These are phyloP conservation scores for Hortaea werneckii DNA, from an alignment of 2,329 filamentous ascomycete species.

Conservation along the genomic window DNA sequence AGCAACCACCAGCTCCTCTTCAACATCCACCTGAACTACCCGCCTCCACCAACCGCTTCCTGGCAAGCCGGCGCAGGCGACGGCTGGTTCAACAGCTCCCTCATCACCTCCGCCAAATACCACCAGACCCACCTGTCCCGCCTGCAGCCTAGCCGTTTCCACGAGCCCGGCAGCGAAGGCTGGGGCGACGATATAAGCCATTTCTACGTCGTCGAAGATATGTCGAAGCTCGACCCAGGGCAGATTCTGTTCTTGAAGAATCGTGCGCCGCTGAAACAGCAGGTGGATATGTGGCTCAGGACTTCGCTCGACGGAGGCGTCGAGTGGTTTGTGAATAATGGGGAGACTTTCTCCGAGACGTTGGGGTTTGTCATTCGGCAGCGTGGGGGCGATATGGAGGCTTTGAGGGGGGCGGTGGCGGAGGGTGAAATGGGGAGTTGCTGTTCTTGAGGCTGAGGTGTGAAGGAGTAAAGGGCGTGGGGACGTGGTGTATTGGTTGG, in stretches of 20 bases:
- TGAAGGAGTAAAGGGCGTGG: not conserved
- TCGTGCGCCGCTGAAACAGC: slow-evolving; percentile 44
- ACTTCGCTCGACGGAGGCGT: slow-evolving; percentile 24
- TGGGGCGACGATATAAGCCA: slow-evolving; percentile 56
- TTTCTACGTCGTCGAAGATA: slow-evolving; percentile 55
- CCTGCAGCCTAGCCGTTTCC: slow-evolving; percentile 37
- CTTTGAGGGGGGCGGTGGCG: slow-evolving; percentile 56
- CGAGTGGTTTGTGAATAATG: slow-evolving; percentile 55
- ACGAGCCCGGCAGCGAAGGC: slow-evolving; percentile 47
- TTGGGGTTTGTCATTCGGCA: slow-evolving; percentile 47
- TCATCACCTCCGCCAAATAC: slow-evolving; percentile 27
- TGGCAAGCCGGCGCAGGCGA: slow-evolving; percentile 18
- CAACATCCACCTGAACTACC: slow-evolving; percentile 30
- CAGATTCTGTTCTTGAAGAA: slow-evolving; percentile 50
- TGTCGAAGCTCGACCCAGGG: slow-evolving; percentile 52
- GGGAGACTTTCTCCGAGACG: slow-evolving; percentile 52
- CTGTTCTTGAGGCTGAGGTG: not conserved
- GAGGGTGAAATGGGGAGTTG: slow-evolving; percentile 60
- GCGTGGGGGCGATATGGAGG: slow-evolving; percentile 41
- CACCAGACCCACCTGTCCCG: slow-evolving; percentile 26
- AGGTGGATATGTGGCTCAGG: slow-evolving; percentile 46
- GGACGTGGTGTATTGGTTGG: no score
- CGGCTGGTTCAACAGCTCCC: slow-evolving; percentile 29
- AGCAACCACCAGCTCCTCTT: slow-evolving; percentile 41
- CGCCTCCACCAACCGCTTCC: slow-evolving; percentile 20